A percentile compares a stretch with the other conserved stretches of the same genome.
These are phyloP conservation scores for Hyphodiscus hymeniophilus DNA, from an alignment of 495 filamentous ascomycete genomes.

Conservation along the genomic window DNA sequence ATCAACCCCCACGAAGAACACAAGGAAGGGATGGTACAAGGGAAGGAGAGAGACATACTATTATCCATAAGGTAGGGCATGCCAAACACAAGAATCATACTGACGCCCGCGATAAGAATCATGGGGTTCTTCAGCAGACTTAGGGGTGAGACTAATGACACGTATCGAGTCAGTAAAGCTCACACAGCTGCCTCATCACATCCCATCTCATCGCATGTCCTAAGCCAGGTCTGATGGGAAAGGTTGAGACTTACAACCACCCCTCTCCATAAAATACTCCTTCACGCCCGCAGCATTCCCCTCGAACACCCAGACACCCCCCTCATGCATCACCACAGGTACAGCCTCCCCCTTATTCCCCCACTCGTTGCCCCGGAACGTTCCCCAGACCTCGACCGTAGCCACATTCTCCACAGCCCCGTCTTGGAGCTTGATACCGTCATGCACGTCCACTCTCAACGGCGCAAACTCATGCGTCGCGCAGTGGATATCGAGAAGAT, in stretches of 20 bases:
- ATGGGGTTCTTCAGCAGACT: conserved; percentile 85
- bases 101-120: conserved; percentile 81
- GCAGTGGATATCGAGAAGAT: conserved; percentile 72
- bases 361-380: conserved; percentile 83
- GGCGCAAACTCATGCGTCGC: conserved; percentile 65
- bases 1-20: background rate
- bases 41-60: conserved; percentile 50
- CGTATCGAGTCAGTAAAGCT: conserved; percentile 27
- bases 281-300: conserved; percentile 52
- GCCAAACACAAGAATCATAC: conserved; percentile 71
- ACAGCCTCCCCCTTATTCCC: conserved; percentile 65
- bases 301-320: conserved; percentile 37
- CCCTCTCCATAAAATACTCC: conserved; percentile 65
- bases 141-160: conserved; percentile 38
- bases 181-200: background rate
- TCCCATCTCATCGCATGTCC: background rate
- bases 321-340: conserved; percentile 23
- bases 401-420: conserved; percentile 30
- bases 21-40: background rate
- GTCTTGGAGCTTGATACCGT: conserved; percentile 33
- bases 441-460: conserved; percentile 64
- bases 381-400: conserved; percentile 64
- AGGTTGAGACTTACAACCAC: conserved; percentile 72
- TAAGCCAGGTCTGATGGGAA: too few species aligned
- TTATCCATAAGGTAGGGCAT: conserved; percentile 94